Conservation (phyloP, 257 asterid species). For the Primulina eburnea region DNA sequence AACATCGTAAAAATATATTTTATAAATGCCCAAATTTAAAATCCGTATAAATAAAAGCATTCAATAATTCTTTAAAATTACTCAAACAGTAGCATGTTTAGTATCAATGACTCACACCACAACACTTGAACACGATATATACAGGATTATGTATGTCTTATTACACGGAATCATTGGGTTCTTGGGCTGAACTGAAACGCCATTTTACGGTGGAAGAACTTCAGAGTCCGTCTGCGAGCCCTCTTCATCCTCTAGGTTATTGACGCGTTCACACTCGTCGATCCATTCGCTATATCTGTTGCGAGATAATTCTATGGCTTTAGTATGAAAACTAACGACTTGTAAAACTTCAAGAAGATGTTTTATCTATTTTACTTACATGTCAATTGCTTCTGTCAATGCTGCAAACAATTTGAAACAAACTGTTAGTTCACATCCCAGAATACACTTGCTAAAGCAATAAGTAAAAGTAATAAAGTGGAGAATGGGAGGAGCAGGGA, state of each 20-base stretch:
- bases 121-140: no score
- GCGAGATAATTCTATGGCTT: neutral
- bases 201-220: neutral
- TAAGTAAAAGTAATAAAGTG: neutral
- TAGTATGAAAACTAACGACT: neutral
- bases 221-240: slow-evolving; percentile 21
- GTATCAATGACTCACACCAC: no score
- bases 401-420: slow-evolving; percentile 38
- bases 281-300: slow-evolving; percentile 93
- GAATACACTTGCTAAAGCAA: neutral
- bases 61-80: no score
- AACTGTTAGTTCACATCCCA: slow-evolving; percentile 7
- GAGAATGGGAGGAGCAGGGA: neutral
- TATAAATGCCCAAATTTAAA: no score
- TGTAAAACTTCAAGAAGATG: neutral
- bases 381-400: slow-evolving; percentile 72
- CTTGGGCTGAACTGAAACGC: no score
- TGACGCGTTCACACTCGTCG: slow-evolving; percentile 94
- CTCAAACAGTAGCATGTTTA: no score
- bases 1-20: no score
- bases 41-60: no score
- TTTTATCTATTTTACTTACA: slow-evolving; percentile 38
- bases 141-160: no score
- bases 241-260: slow-evolving; percentile 63
- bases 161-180: no score